Percentiles rank a stretch among this genome's conserved stretches.
phyloP scores from a whole-genome alignment of 352 stramenopile genomes.

The Elongisporangium prolatum region DNA sequence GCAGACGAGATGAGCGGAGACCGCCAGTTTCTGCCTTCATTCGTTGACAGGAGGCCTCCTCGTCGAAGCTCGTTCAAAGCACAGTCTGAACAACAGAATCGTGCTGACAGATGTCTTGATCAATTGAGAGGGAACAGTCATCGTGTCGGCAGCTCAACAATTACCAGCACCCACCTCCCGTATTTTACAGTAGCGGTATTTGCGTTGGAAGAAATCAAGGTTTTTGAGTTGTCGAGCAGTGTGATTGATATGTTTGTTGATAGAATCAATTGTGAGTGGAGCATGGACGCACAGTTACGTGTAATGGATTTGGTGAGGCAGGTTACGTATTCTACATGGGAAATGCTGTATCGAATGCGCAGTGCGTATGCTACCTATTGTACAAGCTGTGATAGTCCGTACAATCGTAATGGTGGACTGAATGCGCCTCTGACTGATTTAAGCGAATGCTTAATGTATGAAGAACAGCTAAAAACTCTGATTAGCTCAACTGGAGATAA shows the following conservation, averaged over 20 bases:
- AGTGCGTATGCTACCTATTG: conserved; percentile 49
- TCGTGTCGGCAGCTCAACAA: no score
- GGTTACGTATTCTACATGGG: conserved; percentile 67
- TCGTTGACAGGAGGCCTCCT: conserved; percentile 11
- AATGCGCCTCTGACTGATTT: conserved; percentile 48
- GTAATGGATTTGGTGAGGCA: conserved; percentile 55
- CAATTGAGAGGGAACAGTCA: no score
- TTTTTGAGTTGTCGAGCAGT: conserved; percentile 29
- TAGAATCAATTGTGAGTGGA: conserved; percentile 39
- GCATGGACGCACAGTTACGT: conserved; percentile 48
- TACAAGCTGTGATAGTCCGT: conserved; percentile 41
- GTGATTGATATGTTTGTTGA: conserved; percentile 72
- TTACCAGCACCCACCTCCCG: neutral
- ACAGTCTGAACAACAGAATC: no score
- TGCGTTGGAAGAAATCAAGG: conserved; percentile 62
- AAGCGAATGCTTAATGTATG: conserved; percentile 30
- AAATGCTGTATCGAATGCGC: conserved; percentile 75
- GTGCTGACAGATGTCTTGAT: no score
- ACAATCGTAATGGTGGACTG: conserved; percentile 52
- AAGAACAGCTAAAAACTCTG: conserved; percentile 29
- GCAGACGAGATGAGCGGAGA: conserved; percentile 9
- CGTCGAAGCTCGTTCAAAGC: conserved; percentile 1
- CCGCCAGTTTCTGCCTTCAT: conserved; percentile 4
- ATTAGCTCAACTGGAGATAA: conserved; percentile 64
- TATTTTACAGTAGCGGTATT: conserved; percentile 60